Evolutionary conservation across 805 yeast genomes (phyloP), one percentile per base, ranked within the genome.

Genomic region (Hanseniaspora jakobsenii): DNA sequence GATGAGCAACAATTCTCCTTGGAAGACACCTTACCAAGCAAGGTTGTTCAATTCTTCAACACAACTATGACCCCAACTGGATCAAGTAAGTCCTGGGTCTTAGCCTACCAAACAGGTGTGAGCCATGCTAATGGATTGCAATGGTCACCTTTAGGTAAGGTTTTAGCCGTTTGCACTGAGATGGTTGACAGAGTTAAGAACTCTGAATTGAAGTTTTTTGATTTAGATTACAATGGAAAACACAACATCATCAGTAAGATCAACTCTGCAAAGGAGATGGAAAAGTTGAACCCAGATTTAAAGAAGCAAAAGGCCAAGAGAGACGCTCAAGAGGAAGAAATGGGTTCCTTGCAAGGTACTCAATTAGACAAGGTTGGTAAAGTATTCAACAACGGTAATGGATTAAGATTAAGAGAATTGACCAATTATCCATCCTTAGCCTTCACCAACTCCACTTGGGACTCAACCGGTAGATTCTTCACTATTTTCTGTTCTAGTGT

Each of bases 91-190:
- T 65, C 69, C 49, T 85, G 84, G 78, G 71, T 72, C 57, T 65
- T 70, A 46, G 70, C 80, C 59, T 72, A 77, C 58, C 59, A 65
- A 9, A 59, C 81, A 45, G 70, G 70, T 32, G 73, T 77, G 59
- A 81, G 77, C 60, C 74, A 74, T 53, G 65, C 78, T 36, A 85
- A 83, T 66, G 73, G 81, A 26, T 70, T 91, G 49, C 66, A 70
- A 50, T 91, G 95, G 89, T 77, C 94, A 24, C 97, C 98, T 59
- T 75, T 75, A 59, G 97, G 98, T 51, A 78, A 96, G 65, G 87
- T 81, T 64, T 81, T 79, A 47, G 69, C 69, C 30, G 65, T 72
- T 43, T 71, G 71, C 22, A 59, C 72, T 29, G 71, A 68, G 23
- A 59, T 66, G 30, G 64, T 67, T 46, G 69, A 55, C 58, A 36